phyloP scores from a whole-genome alignment of 2,329 filamentous ascomycete species.

The Thermochaetoides dissita region DNA sequence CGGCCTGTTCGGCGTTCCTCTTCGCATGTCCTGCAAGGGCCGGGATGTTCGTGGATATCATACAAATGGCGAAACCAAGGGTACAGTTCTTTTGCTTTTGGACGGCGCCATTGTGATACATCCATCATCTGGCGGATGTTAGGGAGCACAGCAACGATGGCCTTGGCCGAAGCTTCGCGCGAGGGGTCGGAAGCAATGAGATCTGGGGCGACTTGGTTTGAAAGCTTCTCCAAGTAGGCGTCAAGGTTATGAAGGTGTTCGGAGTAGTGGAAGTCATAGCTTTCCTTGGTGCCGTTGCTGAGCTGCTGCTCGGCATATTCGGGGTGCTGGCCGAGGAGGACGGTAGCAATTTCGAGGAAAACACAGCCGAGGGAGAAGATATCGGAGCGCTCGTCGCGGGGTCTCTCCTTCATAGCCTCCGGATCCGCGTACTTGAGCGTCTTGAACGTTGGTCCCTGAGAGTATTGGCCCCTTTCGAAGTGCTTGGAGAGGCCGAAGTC shows the following conservation, averaged over 20 bases:
- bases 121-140: conserved; percentile 16
- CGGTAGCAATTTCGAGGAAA: conserved; percentile 18
- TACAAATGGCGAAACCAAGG: conserved; percentile 14
- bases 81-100: conserved; percentile 13
- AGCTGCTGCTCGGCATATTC: conserved; percentile 14
- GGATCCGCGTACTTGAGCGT: conserved; percentile 16
- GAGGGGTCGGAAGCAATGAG: not conserved
- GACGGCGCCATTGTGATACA: conserved; percentile 6
- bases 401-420: conserved; percentile 12
- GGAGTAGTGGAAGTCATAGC: conserved; percentile 13
- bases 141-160: conserved; percentile 10
- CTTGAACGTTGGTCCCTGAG: conserved; percentile 14
- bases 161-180: conserved; percentile 5
- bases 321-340: conserved; percentile 13
- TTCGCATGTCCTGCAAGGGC: conserved; percentile 14
- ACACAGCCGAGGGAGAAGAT: conserved; percentile 20
- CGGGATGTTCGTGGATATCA: conserved; percentile 9
- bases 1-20: conserved; percentile 9
- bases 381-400: conserved; percentile 16
- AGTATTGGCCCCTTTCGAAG: conserved; percentile 15
- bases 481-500: conserved; percentile 18
- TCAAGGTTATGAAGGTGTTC: conserved; percentile 12
- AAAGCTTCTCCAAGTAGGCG: conserved; percentile 9
- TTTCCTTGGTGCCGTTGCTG: not conserved
- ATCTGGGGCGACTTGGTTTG: not conserved